Percentiles rank a stretch among this genome's conserved stretches.
Evolutionary conservation across 2,329 filamentous ascomycete genomes (phyloP).

Genomic region (Alternaria panax): DNA sequence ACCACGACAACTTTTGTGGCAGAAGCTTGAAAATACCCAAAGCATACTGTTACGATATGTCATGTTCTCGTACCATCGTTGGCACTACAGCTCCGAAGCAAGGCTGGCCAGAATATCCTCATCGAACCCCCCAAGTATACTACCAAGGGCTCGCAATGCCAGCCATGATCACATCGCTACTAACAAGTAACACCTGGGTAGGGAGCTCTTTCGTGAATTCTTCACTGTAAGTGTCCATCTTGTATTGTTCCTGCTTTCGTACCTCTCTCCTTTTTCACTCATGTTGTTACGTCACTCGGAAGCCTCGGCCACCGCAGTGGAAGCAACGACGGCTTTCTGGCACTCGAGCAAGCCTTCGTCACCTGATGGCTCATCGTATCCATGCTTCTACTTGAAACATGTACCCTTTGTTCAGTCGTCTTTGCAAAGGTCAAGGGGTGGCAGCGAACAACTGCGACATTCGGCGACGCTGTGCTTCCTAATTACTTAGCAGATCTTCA

Average conservation of each 20-base stretch:
- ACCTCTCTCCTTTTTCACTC: neutral
- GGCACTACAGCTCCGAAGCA: neutral
- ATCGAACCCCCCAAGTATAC: neutral
- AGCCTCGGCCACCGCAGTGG: neutral
- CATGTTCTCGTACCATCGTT: no score
- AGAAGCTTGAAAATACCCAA: neutral
- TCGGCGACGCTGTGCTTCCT: neutral
- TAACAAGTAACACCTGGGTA: neutral
- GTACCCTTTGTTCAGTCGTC: neutral
- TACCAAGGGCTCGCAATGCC: neutral
- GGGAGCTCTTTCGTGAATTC: neutral
- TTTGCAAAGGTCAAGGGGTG: neutral
- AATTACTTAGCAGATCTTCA: neutral
- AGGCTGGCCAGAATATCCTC: neutral
- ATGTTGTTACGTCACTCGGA: constrained; percentile 12
- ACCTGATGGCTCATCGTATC: neutral
- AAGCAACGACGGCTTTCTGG: neutral
- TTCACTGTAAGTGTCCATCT: neutral
- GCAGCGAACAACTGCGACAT: neutral
- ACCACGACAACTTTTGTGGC: neutral
- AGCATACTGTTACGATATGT: neutral
- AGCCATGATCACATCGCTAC: neutral
- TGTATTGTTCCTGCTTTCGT: neutral
- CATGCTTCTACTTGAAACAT: neutral
- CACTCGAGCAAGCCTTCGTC: neutral